Conservation (phyloP, 2,329 filamentous ascomycete genomes). For the Metarhizium guizhouense region DNA sequence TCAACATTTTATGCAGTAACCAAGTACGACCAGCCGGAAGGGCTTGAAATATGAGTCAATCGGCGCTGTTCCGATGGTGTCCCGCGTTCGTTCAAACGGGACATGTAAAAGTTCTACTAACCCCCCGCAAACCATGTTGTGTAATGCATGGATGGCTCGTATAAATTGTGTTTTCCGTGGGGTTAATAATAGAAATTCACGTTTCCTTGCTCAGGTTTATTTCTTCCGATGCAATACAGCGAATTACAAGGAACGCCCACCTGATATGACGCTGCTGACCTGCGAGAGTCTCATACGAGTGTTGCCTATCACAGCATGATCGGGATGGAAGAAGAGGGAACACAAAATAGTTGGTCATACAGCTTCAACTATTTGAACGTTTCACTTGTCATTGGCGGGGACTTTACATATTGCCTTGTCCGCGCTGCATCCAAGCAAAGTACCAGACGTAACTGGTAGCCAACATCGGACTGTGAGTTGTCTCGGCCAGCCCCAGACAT, state of each 20-base stretch:
- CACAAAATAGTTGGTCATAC: not conserved
- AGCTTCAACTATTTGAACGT: not conserved
- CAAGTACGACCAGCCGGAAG: not conserved
- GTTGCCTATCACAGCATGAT: not conserved
- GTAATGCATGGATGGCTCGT: not conserved
- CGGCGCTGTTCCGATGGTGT: not conserved
- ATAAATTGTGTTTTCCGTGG: not conserved
- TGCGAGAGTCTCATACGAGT: not conserved
- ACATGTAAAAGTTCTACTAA: not conserved
- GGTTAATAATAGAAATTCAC: not conserved
- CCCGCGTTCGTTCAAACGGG: not conserved
- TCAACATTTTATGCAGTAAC: not conserved
- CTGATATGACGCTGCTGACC: not conserved
- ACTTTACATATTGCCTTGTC: not conserved
- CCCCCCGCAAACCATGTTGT: not conserved
- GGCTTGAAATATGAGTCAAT: not conserved
- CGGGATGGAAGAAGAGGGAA: not conserved
- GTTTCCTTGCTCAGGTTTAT: not conserved
- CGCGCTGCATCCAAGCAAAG: not conserved
- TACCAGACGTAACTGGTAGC: not conserved
- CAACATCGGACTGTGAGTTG: not conserved
- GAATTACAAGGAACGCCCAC: not conserved
- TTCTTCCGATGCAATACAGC: not conserved
- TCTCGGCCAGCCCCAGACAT: not conserved
- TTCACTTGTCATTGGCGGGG: not conserved